phyloP scores from a whole-genome alignment of 2,329 filamentous ascomycete genomes.

The Lasiodiplodia hormozganensis region DNA sequence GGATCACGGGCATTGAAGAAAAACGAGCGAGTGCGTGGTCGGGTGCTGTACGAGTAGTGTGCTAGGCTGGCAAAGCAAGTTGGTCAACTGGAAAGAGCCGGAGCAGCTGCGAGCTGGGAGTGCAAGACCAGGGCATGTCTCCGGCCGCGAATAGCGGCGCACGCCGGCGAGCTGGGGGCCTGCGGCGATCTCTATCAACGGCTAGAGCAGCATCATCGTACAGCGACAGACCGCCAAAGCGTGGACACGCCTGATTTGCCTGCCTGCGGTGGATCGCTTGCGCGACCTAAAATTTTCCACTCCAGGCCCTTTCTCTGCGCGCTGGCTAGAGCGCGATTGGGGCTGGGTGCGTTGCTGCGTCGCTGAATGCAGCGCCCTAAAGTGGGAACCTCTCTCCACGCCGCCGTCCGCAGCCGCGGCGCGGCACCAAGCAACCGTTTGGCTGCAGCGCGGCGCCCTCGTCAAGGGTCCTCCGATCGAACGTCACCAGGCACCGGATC shows the following conservation, averaged over 20 bases:
- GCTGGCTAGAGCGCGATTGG: constrained; percentile 6
- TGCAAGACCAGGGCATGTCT: constrained; percentile 16
- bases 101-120: constrained; percentile 18
- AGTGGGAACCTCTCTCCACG: background rate
- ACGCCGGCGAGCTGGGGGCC: constrained; percentile 19
- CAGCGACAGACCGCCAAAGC: constrained; percentile 25
- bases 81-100: constrained; percentile 23
- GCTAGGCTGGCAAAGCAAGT: constrained; percentile 24
- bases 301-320: background rate
- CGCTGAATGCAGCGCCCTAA: constrained; percentile 8
- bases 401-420: background rate
- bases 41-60: constrained; percentile 27
- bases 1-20: constrained; percentile 30
- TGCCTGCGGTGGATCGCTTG: constrained; percentile 18
- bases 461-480: constrained; percentile 26
- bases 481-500: constrained; percentile 27
- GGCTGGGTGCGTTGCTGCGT: constrained; percentile 1
- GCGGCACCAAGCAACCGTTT: constrained; percentile 5
- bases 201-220: constrained; percentile 26
- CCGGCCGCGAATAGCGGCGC: constrained; percentile 25
- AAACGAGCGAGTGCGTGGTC: constrained; percentile 25
- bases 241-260: constrained; percentile 26
- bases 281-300: constrained; percentile 13
- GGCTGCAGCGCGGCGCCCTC: constrained; percentile 13
- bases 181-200: constrained; percentile 24